A percentile compares a stretch with the other conserved stretches of the same genome.
phyloP scores from a whole-genome alignment of 1,139 yeast species.

The Diutina sp. region DNA sequence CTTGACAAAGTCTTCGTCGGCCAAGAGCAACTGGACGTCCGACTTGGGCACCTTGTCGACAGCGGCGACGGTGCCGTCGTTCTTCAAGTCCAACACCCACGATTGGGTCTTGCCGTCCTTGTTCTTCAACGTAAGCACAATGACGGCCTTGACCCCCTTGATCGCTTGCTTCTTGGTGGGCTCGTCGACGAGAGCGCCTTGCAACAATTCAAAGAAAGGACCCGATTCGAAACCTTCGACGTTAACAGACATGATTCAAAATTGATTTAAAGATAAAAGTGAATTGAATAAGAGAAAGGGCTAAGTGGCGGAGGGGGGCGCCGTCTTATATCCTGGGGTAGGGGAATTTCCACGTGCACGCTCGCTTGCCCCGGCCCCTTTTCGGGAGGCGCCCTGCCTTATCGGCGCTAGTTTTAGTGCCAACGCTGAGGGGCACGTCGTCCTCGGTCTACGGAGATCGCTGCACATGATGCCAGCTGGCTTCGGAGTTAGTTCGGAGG shows the following conservation, averaged over 20 bases:
- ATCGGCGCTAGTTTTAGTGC: neutral
- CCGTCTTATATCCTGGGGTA: neutral
- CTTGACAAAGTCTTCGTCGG: constrained; percentile 54
- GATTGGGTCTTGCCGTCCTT: constrained; percentile 51
- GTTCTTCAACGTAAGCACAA: constrained; percentile 60
- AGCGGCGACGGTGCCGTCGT: constrained; percentile 41
- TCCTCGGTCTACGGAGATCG: neutral
- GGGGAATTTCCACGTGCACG: neutral
- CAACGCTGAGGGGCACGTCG: neutral
- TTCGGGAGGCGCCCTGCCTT: neutral
- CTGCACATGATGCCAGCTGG: neutral
- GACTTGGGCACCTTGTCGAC: constrained; percentile 36
- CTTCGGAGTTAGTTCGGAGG: neutral
- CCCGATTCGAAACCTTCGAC: constrained; percentile 40
- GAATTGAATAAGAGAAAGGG: constrained; percentile 9
- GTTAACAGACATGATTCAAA: constrained; percentile 20
- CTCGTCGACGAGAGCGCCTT: constrained; percentile 27
- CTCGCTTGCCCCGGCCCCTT: neutral
- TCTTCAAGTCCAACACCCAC: constrained; percentile 65
- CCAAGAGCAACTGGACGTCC: constrained; percentile 54
- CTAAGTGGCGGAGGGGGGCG: neutral
- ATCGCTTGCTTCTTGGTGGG: constrained; percentile 29
- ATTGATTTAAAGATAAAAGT: too few relatives aligned
- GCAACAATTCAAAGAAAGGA: constrained; percentile 28
- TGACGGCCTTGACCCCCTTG: constrained; percentile 44